Base-by-base conservation (phyloP, 805 yeast genomes). In the Wickerhamiella parazyma region DNA sequence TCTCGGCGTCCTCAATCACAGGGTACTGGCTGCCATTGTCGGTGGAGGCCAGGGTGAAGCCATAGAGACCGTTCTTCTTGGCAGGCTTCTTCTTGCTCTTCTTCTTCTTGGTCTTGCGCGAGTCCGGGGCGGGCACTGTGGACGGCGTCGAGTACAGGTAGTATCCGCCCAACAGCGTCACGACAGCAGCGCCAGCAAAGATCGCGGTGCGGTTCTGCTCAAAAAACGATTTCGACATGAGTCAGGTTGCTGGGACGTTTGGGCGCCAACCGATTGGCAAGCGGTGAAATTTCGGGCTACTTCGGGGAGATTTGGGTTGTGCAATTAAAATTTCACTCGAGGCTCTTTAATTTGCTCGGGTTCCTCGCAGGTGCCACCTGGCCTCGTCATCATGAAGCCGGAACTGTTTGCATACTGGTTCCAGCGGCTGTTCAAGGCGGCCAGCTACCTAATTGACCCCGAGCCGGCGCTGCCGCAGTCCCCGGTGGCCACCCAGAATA, bases 81-180 rank as follows among this genome's bases (percentile, higher is more conserved):
- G 53, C 53, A 53, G 56, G 55, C 55, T 60, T 59, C 55, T 58
- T 63, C 55, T 59, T 64, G 65, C 70, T 72, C 63, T 68, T 68
- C 63, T 70, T 72, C 60, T 68, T 69, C 51, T 65, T 61, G 42
- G 55, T 46, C 24, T 55, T 12, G 8, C 55, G 21, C 17, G 51
- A 33, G 20, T 50, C 34, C 20, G 49, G 35, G 41, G 50, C 39
- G 25, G 43, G 47, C 25, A 42, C 42, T 31, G 40, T 17, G 16
- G 38, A 5, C 33, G 45, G 38, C 14, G 48, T 29, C 35, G 45
- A 68, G 52, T 70, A 72, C 48, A 68, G 65, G 52, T 72, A 75
- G 8, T 82, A 79, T 45, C 79, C 76, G 28, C 73, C 71, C 24
- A 78, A 83, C 31, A 78, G 70, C 41, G 75, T 71, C 47, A 75